Percentiles rank a stretch among this genome's conserved stretches.
These are phyloP conservation scores for Camellia lanceoleosa DNA, from an alignment of 148 eudicot genomes.

Conservation along the genomic window DNA sequence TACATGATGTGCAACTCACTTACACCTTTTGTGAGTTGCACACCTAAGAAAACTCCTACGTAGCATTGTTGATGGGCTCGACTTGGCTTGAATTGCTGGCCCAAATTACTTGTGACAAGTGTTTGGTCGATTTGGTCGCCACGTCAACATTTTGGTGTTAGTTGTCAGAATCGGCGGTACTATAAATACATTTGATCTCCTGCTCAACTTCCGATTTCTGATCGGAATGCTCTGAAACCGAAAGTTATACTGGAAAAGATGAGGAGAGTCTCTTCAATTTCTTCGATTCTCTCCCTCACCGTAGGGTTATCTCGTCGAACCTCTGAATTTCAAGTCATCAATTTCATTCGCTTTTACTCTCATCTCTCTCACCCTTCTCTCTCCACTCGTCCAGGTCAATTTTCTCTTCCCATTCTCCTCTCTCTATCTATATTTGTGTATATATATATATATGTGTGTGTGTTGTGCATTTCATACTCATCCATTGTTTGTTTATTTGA, in stretches of 20 bases:
- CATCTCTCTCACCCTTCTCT: conserved; percentile 21
- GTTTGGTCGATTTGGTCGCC: neutral
- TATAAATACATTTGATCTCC: neutral
- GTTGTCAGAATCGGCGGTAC: neutral
- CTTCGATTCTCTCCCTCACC: conserved; percentile 34
- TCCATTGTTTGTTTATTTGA: neutral
- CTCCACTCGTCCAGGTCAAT: conserved; percentile 44
- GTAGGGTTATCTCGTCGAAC: conserved; percentile 26
- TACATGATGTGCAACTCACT: no score
- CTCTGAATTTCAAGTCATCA: conserved; percentile 28
- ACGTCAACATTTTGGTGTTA: neutral
- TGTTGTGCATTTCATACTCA: neutral
- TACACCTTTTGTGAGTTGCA: no score
- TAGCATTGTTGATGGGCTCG: no score
- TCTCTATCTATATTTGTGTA: neutral
- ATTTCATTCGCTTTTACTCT: conserved; percentile 34
- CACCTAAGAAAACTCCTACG: no score
- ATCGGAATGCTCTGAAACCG: neutral
- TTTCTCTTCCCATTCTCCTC: neutral
- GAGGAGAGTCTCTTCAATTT: conserved; percentile 35
- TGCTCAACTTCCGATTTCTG: neutral
- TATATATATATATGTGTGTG: neutral
- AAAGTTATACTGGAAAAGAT: conserved; percentile 2
- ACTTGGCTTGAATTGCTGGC: no score
- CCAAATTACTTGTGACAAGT: neutral